Evolutionary conservation across 371 early-diverging fungal genomes (phyloP).

Genomic region (Lichtheimia ornata): DNA sequence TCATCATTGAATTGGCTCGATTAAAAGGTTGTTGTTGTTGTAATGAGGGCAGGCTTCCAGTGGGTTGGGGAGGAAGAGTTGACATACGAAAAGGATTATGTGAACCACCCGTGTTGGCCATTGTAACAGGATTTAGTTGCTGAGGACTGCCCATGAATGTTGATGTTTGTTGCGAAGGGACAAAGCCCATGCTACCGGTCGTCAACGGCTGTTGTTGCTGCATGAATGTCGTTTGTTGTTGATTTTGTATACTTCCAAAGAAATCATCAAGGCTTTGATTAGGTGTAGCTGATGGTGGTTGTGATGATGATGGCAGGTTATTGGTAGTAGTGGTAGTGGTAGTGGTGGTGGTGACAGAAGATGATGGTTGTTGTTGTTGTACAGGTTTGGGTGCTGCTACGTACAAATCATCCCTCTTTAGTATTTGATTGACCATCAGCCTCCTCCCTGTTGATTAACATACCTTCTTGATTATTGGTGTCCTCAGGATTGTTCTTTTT

Average conservation of each 20-base stretch:
- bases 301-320: conserved; percentile 20
- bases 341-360: conserved; percentile 8
- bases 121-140: background rate
- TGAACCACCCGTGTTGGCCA: background rate
- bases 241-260: conserved; percentile 73
- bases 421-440: background rate
- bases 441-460: background rate
- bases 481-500: conserved; percentile 28
- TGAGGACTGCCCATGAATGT: background rate
- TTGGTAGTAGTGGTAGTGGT: conserved; percentile 11
- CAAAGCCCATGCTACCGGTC: conserved; percentile 3
- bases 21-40: conserved; percentile 8
- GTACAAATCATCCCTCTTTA: background rate
- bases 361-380: conserved; percentile 12
- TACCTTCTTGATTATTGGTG: conserved; percentile 3
- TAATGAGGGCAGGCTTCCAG: background rate
- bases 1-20: background rate
- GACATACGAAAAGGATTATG: background rate
- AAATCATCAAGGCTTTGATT: conserved; percentile 66
- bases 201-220: conserved; percentile 37
- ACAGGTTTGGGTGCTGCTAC: conserved; percentile 9
- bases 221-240: conserved; percentile 46
- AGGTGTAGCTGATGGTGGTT: conserved; percentile 23
- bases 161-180: conserved; percentile 1
- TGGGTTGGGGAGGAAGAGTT: background rate